These are phyloP conservation scores for Fusarium virguliforme DNA, from an alignment of 2,329 filamentous ascomycete species.

Conservation along the genomic window DNA sequence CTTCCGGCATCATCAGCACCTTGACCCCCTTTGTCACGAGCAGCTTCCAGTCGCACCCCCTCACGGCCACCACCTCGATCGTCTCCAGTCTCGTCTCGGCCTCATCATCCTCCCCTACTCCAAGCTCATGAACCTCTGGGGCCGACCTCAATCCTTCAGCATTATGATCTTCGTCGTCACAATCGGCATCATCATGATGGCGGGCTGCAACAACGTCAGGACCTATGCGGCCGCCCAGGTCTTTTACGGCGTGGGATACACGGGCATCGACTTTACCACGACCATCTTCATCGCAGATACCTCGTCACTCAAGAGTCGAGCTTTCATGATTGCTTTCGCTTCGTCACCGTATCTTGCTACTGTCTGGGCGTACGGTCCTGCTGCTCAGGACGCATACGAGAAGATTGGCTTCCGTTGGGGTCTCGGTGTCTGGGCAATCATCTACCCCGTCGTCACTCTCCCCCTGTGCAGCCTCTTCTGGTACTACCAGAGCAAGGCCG, in stretches of 20 bases:
- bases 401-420: neutral
- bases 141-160: neutral
- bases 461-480: neutral
- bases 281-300: slow-evolving; percentile 1
- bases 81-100: neutral
- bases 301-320: neutral
- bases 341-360: neutral
- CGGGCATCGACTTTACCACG: neutral
- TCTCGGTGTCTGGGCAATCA: neutral
- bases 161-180: neutral
- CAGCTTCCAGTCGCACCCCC: neutral
- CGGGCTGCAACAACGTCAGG: neutral
- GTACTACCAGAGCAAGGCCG: neutral
- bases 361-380: neutral
- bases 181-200: slow-evolving; percentile 5
- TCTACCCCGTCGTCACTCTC: neutral
- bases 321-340: neutral
- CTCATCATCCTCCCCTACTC: neutral
- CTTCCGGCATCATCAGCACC: neutral
- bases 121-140: slow-evolving; percentile 6
- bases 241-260: neutral
- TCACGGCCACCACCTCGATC: neutral
- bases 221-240: neutral
- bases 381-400: neutral
- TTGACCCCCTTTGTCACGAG: neutral